phyloP scores from a whole-genome alignment of 129 eudicot species.

The Flaveria robusta region DNA sequence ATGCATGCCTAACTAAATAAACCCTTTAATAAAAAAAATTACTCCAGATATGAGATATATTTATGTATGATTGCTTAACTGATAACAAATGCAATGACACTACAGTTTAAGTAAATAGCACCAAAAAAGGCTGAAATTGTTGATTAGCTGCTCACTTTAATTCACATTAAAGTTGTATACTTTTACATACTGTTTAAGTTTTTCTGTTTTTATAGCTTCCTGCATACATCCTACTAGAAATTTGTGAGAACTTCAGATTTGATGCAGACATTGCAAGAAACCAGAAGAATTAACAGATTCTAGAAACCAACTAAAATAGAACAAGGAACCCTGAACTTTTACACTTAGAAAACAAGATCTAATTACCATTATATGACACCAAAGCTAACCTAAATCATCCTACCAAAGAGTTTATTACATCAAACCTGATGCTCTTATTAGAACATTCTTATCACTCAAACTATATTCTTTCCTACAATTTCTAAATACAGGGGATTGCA shows the following conservation, averaged over 20 bases:
- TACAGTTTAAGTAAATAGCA: neutral
- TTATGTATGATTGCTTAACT: neutral
- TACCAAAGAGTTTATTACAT: neutral
- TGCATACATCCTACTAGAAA: neutral
- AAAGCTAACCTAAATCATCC: conserved; percentile 4
- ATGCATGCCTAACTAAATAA: neutral
- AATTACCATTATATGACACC: neutral
- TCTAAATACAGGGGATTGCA: neutral
- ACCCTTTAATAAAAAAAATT: neutral
- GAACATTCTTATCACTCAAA: neutral
- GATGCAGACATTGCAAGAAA: conserved; percentile 4
- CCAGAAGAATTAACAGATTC: neutral
- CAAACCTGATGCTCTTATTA: neutral
- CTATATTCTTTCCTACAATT: neutral
- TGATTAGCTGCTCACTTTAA: neutral
- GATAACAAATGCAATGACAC: neutral
- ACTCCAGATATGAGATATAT: neutral
- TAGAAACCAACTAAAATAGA: neutral
- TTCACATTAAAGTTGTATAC: neutral
- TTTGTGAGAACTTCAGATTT: neutral
- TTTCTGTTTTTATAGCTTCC: neutral
- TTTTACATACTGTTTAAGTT: neutral
- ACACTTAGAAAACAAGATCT: neutral
- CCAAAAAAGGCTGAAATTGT: neutral
- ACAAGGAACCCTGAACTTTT: neutral